Evolutionary conservation across 2,329 filamentous ascomycete genomes (phyloP).

Genomic region (Microcera coccophila): DNA sequence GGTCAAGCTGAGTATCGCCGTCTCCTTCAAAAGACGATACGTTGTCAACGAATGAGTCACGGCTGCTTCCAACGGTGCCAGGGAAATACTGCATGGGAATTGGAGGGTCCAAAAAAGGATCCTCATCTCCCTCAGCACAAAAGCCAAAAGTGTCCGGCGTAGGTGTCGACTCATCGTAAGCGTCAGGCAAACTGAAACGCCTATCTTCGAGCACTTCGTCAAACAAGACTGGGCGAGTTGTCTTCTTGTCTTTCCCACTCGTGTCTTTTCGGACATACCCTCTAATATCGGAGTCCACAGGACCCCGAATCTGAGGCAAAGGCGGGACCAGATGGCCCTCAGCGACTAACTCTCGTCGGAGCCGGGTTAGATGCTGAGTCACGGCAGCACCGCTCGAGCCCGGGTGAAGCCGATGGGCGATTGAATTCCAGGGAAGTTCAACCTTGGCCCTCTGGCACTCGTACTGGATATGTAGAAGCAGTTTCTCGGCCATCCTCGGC

Average conservation of each 20-base stretch:
- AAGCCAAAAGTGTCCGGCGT: no score
- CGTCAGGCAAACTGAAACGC: conserved; percentile 30
- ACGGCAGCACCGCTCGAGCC: conserved; percentile 39
- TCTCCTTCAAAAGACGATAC: no score
- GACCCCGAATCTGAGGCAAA: conserved; percentile 23
- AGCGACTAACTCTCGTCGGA: conserved; percentile 33
- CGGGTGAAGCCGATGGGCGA: conserved; percentile 40
- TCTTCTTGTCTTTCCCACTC: conserved; percentile 22
- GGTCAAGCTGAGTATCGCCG: no score
- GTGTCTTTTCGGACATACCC: conserved; percentile 31
- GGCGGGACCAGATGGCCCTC: conserved; percentile 44
- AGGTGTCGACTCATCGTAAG: no score
- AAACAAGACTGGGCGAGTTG: conserved; percentile 30
- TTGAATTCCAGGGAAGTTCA: conserved; percentile 37
- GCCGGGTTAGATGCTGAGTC: conserved; percentile 35
- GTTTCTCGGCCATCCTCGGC: conserved; percentile 44
- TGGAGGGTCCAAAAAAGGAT: no score
- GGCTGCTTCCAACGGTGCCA: no score
- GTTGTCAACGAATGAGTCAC: no score
- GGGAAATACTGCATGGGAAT: no score
- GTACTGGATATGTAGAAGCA: conserved; percentile 39
- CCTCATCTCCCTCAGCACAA: no score
- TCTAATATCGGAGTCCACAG: conserved; percentile 27
- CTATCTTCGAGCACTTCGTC: conserved; percentile 32
- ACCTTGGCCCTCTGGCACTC: conserved; percentile 34